Evolutionary conservation across 2,329 filamentous ascomycete species (phyloP).

Genomic region (Aspergillus cejpii): DNA sequence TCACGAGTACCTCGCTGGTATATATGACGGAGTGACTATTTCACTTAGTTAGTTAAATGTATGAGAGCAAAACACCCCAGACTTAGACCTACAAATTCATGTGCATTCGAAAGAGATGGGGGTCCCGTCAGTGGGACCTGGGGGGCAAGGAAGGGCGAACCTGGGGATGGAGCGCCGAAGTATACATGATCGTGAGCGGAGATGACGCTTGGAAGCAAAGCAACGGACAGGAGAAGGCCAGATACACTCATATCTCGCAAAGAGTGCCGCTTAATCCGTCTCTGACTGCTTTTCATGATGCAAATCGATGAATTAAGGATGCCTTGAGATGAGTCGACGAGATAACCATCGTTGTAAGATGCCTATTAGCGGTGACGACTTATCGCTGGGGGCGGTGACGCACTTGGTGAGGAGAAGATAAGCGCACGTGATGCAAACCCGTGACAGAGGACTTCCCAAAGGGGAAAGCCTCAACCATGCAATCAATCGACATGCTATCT

Average conservation of each 20-base stretch:
- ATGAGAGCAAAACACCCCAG: not conserved
- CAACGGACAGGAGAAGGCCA: constrained; percentile 19
- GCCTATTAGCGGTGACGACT: not conserved
- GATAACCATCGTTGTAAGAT: not conserved
- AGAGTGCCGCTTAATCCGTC: constrained; percentile 12
- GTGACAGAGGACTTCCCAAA: not conserved
- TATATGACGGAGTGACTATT: constrained; percentile 66
- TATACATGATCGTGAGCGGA: constrained; percentile 22
- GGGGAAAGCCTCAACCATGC: not conserved
- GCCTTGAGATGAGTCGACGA: constrained; percentile 9
- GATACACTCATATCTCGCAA: constrained; percentile 11
- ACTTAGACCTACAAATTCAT: constrained; percentile 34
- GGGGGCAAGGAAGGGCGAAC: constrained; percentile 30
- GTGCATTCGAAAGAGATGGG: constrained; percentile 17
- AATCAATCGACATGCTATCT: no score
- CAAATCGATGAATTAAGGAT: constrained; percentile 12
- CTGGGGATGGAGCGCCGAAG: constrained; percentile 19
- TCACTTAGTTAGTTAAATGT: not conserved
- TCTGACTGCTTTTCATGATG: constrained; percentile 20
- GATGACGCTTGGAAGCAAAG: constrained; percentile 17
- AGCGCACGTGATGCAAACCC: constrained; percentile 3
- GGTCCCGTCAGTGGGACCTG: constrained; percentile 26
- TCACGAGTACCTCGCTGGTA: constrained; percentile 83
- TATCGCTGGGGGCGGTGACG: constrained; percentile 17
- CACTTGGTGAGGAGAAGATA: constrained; percentile 17